Evolutionary conservation across 257 asterid species (phyloP), one percentile per base, ranked within the genome.

Genomic region (Solanum arcanum): DNA sequence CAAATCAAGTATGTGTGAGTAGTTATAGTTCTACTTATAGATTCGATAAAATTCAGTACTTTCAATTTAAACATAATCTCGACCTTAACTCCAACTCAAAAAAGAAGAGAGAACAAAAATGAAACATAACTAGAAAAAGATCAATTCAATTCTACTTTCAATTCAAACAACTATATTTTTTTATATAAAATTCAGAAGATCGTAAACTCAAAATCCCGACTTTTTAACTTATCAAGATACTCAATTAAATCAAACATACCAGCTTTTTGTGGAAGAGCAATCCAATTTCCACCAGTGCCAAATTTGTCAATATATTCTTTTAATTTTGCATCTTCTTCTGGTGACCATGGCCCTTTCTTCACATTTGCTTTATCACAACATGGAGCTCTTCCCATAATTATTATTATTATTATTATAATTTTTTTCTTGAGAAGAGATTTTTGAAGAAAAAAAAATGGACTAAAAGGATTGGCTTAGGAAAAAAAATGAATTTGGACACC

Each of bases 341-440:
- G 96, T 2, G 98, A 94, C 98, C 98, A 95, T 78, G 98, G 94
- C 46, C 98, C 98, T 90, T 87, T 95, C 94, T 94, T 95, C 91
- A 94, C 98, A 88, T 91, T 94, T 52, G 92, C 95, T 87, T 95
- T 95, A 91, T 95, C 98, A 88, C 98, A 95, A 81, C 98, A 95
- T 42, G 98, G 98, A 52, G 95, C 95, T 91, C 98, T 94, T 85
- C 98, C 98, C 98, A 95, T 74, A 37, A 21, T 95, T 77, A 70
- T 41, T 69, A 70, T 31, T 69, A 70, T 31, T 41, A 21, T 94
- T 77, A 70, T 41, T 60, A 70, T 31, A 5, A 1, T 9, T 41
- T 37, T 72, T 86, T 86, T 72, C 69, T 81, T 49, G 20, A 41
- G 25, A 49, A 49, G 21, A 49, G 41, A 74, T 25, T 42, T 88